A percentile compares a stretch with the other conserved stretches of the same genome.
Evolutionary conservation across 331 rosid species (phyloP).

Genomic region (Rhamnella rubrinervis): DNA sequence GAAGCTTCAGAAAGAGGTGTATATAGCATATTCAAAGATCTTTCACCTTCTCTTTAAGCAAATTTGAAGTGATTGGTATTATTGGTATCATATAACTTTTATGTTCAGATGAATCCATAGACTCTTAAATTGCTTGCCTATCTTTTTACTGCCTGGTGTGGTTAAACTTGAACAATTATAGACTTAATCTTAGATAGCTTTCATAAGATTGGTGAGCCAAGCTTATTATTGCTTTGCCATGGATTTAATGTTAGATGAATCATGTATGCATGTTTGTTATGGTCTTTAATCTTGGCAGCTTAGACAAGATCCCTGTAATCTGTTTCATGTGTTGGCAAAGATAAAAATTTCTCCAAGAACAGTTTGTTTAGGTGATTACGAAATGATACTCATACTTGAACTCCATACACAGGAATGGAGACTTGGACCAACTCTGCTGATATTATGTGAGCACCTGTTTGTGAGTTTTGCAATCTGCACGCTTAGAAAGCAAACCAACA

Average conservation of each 20-base stretch:
- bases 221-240: too few species aligned
- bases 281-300: conserved; percentile 48
- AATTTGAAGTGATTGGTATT: conserved; percentile 3
- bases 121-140: neutral
- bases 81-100: neutral
- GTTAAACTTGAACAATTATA: neutral
- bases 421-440: conserved; percentile 74
- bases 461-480: conserved; percentile 87
- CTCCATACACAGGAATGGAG: conserved; percentile 65
- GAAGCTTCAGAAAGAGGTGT: conserved; percentile 91
- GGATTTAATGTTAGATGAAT: too few species aligned
- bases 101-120: too few species aligned
- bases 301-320: neutral
- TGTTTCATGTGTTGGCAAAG: neutral
- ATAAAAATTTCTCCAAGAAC: too few species aligned
- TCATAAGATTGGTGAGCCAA: too few species aligned
- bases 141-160: neutral
- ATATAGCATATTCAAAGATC: conserved; percentile 12
- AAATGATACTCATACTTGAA: neutral
- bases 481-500: conserved; percentile 66
- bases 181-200: neutral
- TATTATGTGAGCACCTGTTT: conserved; percentile 76
- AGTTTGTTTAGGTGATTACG: neutral
- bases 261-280: neutral
- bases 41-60: neutral